These are phyloP conservation scores for Wickerhamomyces xylosicus DNA, from an alignment of 805 yeast genomes.

Conservation along the genomic window DNA sequence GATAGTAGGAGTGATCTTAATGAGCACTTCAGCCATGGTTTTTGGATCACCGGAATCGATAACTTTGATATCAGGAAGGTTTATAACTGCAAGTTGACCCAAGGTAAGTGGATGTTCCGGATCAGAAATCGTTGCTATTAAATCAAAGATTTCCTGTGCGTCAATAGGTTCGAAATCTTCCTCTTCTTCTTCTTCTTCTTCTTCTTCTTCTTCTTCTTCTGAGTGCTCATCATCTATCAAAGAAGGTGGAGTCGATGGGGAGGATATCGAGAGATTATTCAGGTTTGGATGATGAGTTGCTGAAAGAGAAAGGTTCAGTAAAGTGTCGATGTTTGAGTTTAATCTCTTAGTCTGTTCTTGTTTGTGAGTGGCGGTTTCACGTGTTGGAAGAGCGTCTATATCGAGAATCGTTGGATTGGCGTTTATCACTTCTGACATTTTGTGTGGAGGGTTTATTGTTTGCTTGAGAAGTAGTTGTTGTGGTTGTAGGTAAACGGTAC, in stretches of 20 bases:
- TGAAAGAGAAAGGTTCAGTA: constrained; percentile 7
- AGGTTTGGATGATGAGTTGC: too few relatives aligned
- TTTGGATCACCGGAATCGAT: constrained; percentile 40
- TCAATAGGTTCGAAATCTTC: constrained; percentile 60
- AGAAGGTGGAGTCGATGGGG: neutral
- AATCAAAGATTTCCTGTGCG: constrained; percentile 80
- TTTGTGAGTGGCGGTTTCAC: constrained; percentile 34
- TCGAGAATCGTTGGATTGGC: constrained; percentile 87
- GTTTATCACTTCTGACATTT: constrained; percentile 76
- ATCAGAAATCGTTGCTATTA: constrained; percentile 80
- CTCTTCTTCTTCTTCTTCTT: constrained; percentile 21
- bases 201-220: constrained; percentile 8
- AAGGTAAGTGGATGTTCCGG: constrained; percentile 96
- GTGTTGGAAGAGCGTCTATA: constrained; percentile 63
- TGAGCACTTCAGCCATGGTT: constrained; percentile 63
- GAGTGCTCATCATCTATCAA: constrained; percentile 3
- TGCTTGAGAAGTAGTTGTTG: neutral
- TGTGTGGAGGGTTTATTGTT: constrained; percentile 17
- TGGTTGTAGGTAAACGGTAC: too few relatives aligned
- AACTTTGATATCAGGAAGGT: constrained; percentile 69
- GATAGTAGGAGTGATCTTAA: constrained; percentile 91
- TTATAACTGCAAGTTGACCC: constrained; percentile 92
- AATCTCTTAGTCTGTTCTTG: constrained; percentile 8
- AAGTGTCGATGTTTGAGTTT: constrained; percentile 12
- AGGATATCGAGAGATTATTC: constrained; percentile 1